phyloP scores from a whole-genome alignment of 2,329 filamentous ascomycete genomes.

The Aspergillus pseudonomiae region DNA sequence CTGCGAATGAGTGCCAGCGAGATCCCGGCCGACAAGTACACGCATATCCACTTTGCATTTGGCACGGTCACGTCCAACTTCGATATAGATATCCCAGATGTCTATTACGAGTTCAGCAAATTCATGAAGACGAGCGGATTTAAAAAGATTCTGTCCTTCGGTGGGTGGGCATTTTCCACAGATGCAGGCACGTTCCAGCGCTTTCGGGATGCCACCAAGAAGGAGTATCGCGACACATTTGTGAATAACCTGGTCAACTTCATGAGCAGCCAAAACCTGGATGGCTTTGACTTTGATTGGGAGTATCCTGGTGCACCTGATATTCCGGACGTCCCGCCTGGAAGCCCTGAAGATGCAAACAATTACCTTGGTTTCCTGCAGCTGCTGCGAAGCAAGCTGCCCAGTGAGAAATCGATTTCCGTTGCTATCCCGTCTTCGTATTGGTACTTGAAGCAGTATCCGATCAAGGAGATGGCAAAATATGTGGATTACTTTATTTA shows the following conservation, averaged over 20 bases:
- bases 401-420: slow-evolving; percentile 22
- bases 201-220: slow-evolving; percentile 33
- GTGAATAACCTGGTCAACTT: slow-evolving; percentile 43
- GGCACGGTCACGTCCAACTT: slow-evolving; percentile 36
- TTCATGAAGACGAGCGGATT: slow-evolving; percentile 33
- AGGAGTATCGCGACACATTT: slow-evolving; percentile 19
- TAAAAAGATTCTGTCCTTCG: slow-evolving; percentile 47
- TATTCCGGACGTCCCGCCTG: slow-evolving; percentile 39
- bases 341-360: slow-evolving; percentile 28
- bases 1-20: slow-evolving; percentile 21
- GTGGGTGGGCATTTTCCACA: slow-evolving; percentile 50
- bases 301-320: slow-evolving; percentile 41
- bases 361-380: slow-evolving; percentile 42
- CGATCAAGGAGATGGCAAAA: slow-evolving; percentile 29
- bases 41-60: slow-evolving; percentile 46
- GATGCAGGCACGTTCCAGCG: slow-evolving; percentile 38
- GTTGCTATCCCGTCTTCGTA: slow-evolving; percentile 34
- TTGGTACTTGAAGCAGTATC: slow-evolving; percentile 37
- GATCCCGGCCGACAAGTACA: slow-evolving; percentile 28
- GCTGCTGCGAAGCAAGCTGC: slow-evolving; percentile 24
- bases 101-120: slow-evolving; percentile 24
- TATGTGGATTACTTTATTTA: slow-evolving; percentile 38
- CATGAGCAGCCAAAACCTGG: slow-evolving; percentile 43
- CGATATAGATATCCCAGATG: slow-evolving; percentile 28
- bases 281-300: slow-evolving; percentile 37